These are phyloP conservation scores for Linanthus parryae DNA, from an alignment of 148 eudicot genomes.

Conservation along the genomic window DNA sequence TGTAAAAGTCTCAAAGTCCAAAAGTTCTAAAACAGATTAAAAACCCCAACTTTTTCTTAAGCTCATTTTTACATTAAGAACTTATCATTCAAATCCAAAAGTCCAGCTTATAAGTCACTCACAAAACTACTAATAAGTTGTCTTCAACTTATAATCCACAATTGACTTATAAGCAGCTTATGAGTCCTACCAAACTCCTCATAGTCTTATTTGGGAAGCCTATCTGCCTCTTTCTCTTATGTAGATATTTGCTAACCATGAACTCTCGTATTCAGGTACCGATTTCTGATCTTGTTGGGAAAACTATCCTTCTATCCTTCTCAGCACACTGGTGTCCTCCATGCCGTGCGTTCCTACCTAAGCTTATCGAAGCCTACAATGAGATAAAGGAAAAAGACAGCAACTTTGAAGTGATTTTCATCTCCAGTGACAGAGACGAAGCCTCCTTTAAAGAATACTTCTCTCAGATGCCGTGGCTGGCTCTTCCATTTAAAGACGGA, in stretches of 20 bases:
- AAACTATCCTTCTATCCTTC: conserved; percentile 54
- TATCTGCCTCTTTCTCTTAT: no score
- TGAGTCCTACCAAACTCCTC: no score
- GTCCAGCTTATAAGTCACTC: no score
- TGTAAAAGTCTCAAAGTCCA: no score
- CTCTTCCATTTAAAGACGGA: conserved; percentile 54
- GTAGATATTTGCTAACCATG: not conserved
- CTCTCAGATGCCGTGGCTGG: conserved; percentile 65
- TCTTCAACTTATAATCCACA: no score
- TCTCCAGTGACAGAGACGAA: conserved; percentile 61
- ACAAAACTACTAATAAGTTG: no score
- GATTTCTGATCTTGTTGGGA: conserved; percentile 61
- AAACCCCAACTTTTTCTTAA: no score
- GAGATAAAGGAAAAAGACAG: conserved; percentile 40
- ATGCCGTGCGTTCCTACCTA: conserved; percentile 66
- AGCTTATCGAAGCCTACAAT: conserved; percentile 43
- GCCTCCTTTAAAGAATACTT: conserved; percentile 49
- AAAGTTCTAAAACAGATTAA: no score
- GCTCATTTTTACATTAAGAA: no score
- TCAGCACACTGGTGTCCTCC: conserved; percentile 86
- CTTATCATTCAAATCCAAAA: no score
- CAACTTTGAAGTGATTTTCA: conserved; percentile 55
- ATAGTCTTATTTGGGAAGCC: no score
- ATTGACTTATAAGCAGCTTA: no score
- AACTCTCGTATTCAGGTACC: conserved; percentile 29